Evolutionary conservation across 2,329 filamentous ascomycete species (phyloP), one percentile per base, ranked within the genome.

Genomic region (Colletotrichum coccodes): DNA sequence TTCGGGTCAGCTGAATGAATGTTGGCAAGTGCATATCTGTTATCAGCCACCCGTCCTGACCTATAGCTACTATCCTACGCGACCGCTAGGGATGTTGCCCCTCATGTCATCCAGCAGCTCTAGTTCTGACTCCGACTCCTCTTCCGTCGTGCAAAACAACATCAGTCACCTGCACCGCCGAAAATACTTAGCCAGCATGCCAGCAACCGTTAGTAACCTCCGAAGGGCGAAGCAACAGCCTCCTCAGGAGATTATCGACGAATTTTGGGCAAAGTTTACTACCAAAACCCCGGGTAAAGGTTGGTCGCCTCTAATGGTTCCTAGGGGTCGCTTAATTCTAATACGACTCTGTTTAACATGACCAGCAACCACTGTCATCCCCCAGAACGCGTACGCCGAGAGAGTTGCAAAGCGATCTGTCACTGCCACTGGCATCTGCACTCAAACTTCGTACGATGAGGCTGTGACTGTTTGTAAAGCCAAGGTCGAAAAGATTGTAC

Each of bases 211-310:
- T 34, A 58, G 21, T n/a, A 65, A 67, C n/a, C 49, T 42, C 26
- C 47, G 49, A 21, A 62, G 42, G 44, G 68, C 73, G 56, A 87
- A 85, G 73, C 84, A 87, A 64, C 85, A 88, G 73, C 80, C 89
- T 8, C 91, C 92, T 0, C 92, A 95, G 76, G 85, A 89, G 66
- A 85, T 83, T 30, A 87, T 95, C 64, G 88, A 93, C 72, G 87
- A 91, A 69, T 94, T 94, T 76, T 95, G 92, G 92, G 80, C 84
- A 60, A 90, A 89, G 65, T 94, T 94, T 73, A 91, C 86, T 16
- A 89, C 90, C 59, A 92, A 91, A 75, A 86, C 86, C 30, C 92
- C 92, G 0, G 92, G 92, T 18, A 93, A 93, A 82, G 90, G 87
- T 87, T 36, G 18, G 62, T 74, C 44, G 74, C 30, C 30, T 61